Evolutionary conservation across 2,329 filamentous ascomycete genomes (phyloP), one percentile per base, ranked within the genome.

Genomic region (Cercospora sp.): DNA sequence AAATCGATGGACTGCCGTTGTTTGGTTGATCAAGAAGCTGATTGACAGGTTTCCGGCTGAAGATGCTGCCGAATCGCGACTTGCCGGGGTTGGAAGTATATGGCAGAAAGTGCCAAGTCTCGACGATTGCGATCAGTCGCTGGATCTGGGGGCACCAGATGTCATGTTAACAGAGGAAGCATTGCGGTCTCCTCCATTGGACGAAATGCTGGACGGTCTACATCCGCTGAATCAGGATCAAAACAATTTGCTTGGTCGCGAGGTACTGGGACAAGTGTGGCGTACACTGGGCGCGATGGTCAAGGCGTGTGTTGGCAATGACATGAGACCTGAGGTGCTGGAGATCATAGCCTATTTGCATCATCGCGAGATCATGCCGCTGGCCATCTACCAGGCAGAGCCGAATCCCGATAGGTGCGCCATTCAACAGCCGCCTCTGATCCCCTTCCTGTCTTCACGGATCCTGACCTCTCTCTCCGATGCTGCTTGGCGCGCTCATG

Each of bases 381-480:
- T 81, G 40, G 80, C 81, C 10, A 79, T 84, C 43, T 83, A 84
- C 71, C 77, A 78, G 12, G 80, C 80, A 60, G 74, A 74, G 9
- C 76, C 79, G 1, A 72, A 75, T 12, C 72, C 75, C 9, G 77
- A 80, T 63, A 72, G 73, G 7, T 76, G 75, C 65, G 79, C 79
- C 9, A 76, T 83, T 5, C 82, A 80, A 65, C 82, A 84, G 68
- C 83, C 84, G 32, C 84, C 83, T 3, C 80, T 81, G 5, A 77
- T 85, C 3, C 80, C 83, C 63, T 73, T 84, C 32, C 75, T 85
- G 0, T 84, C 82, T 2, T 81, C 82, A 3, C 79, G 81, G 18
- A 85, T 85, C 37, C 73, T 85, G 28, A 82, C 81, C 0, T 82
- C 83, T 3, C 73, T 85, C 37, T 83, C 83, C 4, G 84, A 85